These are phyloP conservation scores for Nigrospora sphaerica DNA, from an alignment of 2,329 filamentous ascomycete species.

Conservation along the genomic window DNA sequence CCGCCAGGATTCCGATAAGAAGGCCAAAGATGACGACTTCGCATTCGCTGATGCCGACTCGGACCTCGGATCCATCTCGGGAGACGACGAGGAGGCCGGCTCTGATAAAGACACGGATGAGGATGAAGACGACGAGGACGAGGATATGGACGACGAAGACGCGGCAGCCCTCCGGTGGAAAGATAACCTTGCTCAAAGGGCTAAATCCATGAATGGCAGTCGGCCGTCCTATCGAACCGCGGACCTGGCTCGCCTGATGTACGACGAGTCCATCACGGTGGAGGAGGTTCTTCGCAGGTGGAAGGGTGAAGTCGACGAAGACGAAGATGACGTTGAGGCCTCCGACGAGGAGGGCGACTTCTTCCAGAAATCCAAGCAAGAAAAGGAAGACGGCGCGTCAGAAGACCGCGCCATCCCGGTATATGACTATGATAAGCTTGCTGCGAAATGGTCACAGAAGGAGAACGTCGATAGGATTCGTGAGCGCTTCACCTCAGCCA, in stretches of 20 bases:
- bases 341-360: constrained; percentile 54
- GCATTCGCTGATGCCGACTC: constrained; percentile 96
- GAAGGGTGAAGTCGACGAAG: constrained; percentile 58
- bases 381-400: constrained; percentile 59
- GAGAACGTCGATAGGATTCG: constrained; percentile 71
- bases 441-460: constrained; percentile 76
- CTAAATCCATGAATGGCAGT: constrained; percentile 62
- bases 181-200: constrained; percentile 71
- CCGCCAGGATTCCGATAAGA: constrained; percentile 41
- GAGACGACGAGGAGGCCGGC: constrained; percentile 34
- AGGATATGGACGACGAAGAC: constrained; percentile 50
- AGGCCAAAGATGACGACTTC: constrained; percentile 60
- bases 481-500: constrained; percentile 66
- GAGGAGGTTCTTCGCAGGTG: constrained; percentile 71
- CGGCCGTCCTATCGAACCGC: constrained; percentile 68
- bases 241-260: constrained; percentile 83
- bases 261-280: constrained; percentile 72
- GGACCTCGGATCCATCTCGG: constrained; percentile 82
- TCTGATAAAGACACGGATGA: constrained; percentile 39
- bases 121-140: constrained; percentile 31
- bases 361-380: constrained; percentile 56
- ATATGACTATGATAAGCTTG: constrained; percentile 74
- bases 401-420: constrained; percentile 76
- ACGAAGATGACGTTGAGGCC: constrained; percentile 51
- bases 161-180: constrained; percentile 79